Conservation (phyloP, 306 rosid genomes). For the Cicer cuneatum region DNA sequence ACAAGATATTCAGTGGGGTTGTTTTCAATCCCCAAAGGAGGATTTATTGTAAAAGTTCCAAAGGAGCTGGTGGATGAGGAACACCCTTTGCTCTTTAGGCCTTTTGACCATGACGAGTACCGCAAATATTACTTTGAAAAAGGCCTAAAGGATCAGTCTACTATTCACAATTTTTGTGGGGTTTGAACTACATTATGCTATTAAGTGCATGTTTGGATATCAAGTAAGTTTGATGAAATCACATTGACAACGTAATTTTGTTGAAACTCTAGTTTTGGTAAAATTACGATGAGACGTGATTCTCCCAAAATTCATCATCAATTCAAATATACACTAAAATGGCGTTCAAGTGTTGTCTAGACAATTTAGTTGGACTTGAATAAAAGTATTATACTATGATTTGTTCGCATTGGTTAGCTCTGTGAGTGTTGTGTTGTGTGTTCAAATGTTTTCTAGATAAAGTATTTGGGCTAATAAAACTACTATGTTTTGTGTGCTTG, state of each 20-base stretch:
- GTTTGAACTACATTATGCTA: constrained; percentile 3
- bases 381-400: too few relatives aligned
- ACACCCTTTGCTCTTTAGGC: constrained; percentile 68
- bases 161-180: constrained; percentile 67
- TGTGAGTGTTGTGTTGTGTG: neutral
- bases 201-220: neutral
- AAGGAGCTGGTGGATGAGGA: constrained; percentile 70
- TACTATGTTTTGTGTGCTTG: too few relatives aligned
- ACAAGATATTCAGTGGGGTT: constrained; percentile 68
- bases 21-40: constrained; percentile 67
- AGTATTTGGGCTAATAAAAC: too few relatives aligned
- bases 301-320: too few relatives aligned
- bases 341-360: too few relatives aligned
- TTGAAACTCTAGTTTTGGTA: too few relatives aligned
- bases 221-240: too few relatives aligned
- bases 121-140: constrained; percentile 41
- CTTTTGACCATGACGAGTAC: constrained; percentile 54
- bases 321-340: too few relatives aligned
- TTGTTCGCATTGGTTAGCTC: too few relatives aligned
- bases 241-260: too few relatives aligned
- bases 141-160: constrained; percentile 51
- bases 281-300: too few relatives aligned
- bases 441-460: neutral
- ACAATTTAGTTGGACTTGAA: too few relatives aligned
- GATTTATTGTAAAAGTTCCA: constrained; percentile 57